Conservation (phyloP, 2,329 filamentous ascomycete genomes). For the Fusarium sp. region DNA sequence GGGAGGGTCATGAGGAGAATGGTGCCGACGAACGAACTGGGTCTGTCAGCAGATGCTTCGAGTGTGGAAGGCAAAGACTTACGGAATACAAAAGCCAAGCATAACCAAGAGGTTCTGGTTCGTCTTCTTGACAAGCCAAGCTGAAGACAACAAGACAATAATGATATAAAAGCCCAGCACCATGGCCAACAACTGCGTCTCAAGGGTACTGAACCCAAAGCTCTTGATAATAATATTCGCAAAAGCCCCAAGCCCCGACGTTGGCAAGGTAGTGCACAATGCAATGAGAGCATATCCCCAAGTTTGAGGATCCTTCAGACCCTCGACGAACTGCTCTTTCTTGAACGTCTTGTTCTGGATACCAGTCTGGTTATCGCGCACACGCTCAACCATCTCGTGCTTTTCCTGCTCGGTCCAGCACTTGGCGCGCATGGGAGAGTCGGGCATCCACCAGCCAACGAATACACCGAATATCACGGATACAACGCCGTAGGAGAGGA, state of each 20-base stretch:
- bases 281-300: conserved; percentile 75
- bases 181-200: conserved; percentile 82
- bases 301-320: conserved; percentile 74
- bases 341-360: conserved; percentile 68
- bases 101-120: conserved; percentile 78
- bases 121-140: conserved; percentile 76
- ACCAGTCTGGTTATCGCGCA: conserved; percentile 72
- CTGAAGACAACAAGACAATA: conserved; percentile 73
- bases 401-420: conserved; percentile 77
- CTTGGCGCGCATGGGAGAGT: conserved; percentile 78
- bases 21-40: conserved; percentile 72
- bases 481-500: conserved; percentile 73
- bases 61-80: too few species aligned
- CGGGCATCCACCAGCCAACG: conserved; percentile 73
- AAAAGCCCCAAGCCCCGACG: conserved; percentile 78
- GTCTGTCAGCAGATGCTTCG: background rate
- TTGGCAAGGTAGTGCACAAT: conserved; percentile 79
- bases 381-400: conserved; percentile 71
- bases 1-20: conserved; percentile 71
- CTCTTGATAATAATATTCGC: conserved; percentile 79
- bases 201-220: conserved; percentile 74
- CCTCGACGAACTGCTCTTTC: conserved; percentile 61
- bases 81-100: conserved; percentile 75
- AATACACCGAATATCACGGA: conserved; percentile 75
- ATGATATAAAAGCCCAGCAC: conserved; percentile 82